These are phyloP conservation scores for Salix brachista DNA, from an alignment of 345 rosid species.

Conservation along the genomic window DNA sequence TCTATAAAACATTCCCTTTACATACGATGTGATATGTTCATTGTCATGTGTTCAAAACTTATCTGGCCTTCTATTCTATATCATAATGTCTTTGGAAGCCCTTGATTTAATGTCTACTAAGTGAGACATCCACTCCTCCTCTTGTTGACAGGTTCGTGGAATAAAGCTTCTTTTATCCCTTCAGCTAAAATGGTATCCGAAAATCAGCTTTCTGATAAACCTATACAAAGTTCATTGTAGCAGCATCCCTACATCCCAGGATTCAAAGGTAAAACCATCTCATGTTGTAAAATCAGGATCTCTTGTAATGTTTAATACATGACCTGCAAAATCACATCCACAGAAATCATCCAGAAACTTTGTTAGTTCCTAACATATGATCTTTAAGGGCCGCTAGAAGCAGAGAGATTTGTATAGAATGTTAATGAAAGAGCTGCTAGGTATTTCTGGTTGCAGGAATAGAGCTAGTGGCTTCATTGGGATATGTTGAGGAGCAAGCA, in stretches of 20 bases:
- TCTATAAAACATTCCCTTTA: neutral
- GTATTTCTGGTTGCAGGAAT: neutral
- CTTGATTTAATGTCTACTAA: neutral
- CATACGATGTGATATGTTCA: neutral
- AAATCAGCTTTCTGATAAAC: neutral
- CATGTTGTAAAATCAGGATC: neutral
- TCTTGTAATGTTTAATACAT: neutral
- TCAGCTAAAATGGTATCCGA: neutral
- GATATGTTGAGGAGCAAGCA: neutral
- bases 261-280: neutral
- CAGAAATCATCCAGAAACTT: neutral
- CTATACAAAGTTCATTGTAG: too few relatives aligned
- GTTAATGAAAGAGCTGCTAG: neutral
- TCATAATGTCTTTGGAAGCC: neutral
- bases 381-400: neutral
- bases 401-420: neutral
- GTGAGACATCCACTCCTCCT: neutral
- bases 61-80: neutral
- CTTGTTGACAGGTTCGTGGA: neutral
- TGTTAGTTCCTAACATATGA: neutral
- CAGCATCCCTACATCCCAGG: neutral
- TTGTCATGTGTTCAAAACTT: neutral
- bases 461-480: neutral
- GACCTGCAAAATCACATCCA: too few relatives aligned
- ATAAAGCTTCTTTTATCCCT: neutral